Evolutionary conservation across 2,329 filamentous ascomycete genomes (phyloP).

Genomic region (Metarhizium brunneum): DNA sequence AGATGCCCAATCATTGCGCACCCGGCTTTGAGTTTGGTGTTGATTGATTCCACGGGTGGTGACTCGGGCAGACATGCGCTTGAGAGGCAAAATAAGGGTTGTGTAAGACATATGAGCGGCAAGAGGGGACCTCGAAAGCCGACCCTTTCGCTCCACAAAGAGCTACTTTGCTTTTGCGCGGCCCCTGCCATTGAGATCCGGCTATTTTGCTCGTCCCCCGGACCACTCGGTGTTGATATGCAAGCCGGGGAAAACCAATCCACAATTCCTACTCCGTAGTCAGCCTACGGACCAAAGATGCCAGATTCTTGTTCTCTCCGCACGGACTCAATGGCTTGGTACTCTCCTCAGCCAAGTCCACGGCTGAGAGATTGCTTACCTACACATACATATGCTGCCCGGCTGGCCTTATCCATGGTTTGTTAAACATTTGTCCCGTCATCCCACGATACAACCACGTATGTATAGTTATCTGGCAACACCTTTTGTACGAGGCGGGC

Average conservation of each 20-base stretch:
- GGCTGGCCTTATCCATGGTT: too few species aligned
- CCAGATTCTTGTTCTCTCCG: too few species aligned
- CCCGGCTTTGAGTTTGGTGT: neutral
- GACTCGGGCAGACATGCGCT: neutral
- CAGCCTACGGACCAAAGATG: too few species aligned
- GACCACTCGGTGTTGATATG: too few species aligned
- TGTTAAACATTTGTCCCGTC: too few species aligned
- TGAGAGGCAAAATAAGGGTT: constrained; percentile 13
- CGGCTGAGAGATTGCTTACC: too few species aligned
- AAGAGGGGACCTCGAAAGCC: neutral
- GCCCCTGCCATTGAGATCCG: neutral
- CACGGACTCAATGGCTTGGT: neutral
- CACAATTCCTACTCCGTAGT: too few species aligned
- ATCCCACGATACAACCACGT: too few species aligned
- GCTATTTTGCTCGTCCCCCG: neutral
- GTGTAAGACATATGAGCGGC: constrained; percentile 5
- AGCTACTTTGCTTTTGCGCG: neutral
- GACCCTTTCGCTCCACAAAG: neutral
- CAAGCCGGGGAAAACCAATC: too few species aligned
- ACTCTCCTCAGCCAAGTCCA: neutral
- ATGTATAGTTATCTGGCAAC: neutral
- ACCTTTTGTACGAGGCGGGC: too few species aligned
- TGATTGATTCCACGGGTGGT: neutral
- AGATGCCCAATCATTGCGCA: neutral
- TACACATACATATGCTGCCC: too few species aligned